Conservation (phyloP, 768 basidiomycete species). For the Amanita rubescens region DNA sequence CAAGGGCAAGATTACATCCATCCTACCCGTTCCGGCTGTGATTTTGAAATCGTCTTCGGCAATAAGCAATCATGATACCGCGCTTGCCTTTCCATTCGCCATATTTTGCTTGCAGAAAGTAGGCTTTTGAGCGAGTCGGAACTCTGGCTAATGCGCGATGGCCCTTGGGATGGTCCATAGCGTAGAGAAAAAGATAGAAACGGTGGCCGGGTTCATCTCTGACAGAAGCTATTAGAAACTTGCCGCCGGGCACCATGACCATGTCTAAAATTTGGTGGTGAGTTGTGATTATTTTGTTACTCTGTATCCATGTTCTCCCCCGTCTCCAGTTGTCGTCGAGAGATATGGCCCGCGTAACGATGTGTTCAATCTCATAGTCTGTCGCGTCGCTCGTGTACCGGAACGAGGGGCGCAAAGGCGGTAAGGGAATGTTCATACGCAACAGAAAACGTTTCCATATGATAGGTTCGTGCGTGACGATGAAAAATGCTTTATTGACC, state of each 20-base stretch:
- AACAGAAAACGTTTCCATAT: constrained; percentile 63
- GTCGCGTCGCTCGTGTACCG: constrained; percentile 31
- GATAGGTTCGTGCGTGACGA: constrained; percentile 58
- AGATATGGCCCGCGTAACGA: constrained; percentile 53
- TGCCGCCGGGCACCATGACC: constrained; percentile 58
- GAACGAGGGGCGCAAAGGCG: constrained; percentile 54
- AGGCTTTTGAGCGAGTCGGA: constrained; percentile 43
- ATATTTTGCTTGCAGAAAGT: constrained; percentile 53
- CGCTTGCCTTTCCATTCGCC: constrained; percentile 34
- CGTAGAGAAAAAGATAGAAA: constrained; percentile 47
- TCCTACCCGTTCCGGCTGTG: constrained; percentile 10
- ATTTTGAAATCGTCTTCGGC: constrained; percentile 29
- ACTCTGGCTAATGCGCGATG: constrained; percentile 41
- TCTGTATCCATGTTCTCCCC: constrained; percentile 27
- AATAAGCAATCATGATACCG: constrained; percentile 53
- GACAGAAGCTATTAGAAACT: constrained; percentile 57
- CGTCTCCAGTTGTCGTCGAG: constrained; percentile 54
- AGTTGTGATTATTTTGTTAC: constrained; percentile 17
- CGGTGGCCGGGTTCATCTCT: constrained; percentile 33
- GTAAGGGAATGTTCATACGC: constrained; percentile 46
- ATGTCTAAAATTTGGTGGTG: constrained; percentile 42
- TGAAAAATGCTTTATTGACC: constrained; percentile 53
- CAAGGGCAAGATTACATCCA: background rate
- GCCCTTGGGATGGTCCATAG: constrained; percentile 46
- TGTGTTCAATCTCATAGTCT: constrained; percentile 44